Evolutionary conservation across 805 yeast genomes (phyloP).

Genomic region (Wickerhamiella parazyma): DNA sequence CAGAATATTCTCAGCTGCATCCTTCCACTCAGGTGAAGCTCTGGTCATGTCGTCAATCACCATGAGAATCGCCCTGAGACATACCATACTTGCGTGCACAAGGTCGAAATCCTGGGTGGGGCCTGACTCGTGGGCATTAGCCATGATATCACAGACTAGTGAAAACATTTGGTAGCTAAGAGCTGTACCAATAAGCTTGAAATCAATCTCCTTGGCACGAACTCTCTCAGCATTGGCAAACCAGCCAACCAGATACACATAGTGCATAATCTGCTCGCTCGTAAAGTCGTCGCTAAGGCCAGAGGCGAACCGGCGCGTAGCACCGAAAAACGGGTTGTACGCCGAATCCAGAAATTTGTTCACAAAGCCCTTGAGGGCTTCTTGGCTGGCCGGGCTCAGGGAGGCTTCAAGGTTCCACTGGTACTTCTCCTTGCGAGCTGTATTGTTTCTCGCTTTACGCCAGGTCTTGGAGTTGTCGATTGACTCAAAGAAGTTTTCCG

Average conservation of each 20-base stretch:
- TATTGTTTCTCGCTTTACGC: slow-evolving; percentile 30
- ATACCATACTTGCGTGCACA: slow-evolving; percentile 54
- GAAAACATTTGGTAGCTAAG: slow-evolving; percentile 49
- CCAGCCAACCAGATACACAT: slow-evolving; percentile 57
- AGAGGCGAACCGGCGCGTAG: slow-evolving; percentile 37
- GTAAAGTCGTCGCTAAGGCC: slow-evolving; percentile 28
- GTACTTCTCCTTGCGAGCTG: slow-evolving; percentile 12
- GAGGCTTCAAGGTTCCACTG: slow-evolving; percentile 20
- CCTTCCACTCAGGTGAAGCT: slow-evolving; percentile 33
- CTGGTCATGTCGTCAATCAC: slow-evolving; percentile 31
- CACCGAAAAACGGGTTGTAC: slow-evolving; percentile 50
- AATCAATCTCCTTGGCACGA: slow-evolving; percentile 21
- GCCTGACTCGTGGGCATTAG: slow-evolving; percentile 24
- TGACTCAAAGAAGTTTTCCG: slow-evolving; percentile 41
- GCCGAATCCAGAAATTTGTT: slow-evolving; percentile 57
- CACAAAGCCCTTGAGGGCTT: slow-evolving; percentile 33
- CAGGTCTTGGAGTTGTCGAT: slow-evolving; percentile 60
- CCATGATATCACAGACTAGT: slow-evolving; percentile 35
- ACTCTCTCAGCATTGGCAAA: slow-evolving; percentile 51
- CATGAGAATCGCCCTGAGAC: slow-evolving; percentile 49
- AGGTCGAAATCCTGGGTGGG: slow-evolving; percentile 37
- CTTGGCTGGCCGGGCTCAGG: slow-evolving; percentile 20
- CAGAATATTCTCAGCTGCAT: slow-evolving; percentile 44
- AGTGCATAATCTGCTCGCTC: slow-evolving; percentile 29
- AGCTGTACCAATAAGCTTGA: slow-evolving; percentile 28